Conservation (phyloP, 2,329 filamentous ascomycete genomes). For the Ilyonectria destructans region DNA sequence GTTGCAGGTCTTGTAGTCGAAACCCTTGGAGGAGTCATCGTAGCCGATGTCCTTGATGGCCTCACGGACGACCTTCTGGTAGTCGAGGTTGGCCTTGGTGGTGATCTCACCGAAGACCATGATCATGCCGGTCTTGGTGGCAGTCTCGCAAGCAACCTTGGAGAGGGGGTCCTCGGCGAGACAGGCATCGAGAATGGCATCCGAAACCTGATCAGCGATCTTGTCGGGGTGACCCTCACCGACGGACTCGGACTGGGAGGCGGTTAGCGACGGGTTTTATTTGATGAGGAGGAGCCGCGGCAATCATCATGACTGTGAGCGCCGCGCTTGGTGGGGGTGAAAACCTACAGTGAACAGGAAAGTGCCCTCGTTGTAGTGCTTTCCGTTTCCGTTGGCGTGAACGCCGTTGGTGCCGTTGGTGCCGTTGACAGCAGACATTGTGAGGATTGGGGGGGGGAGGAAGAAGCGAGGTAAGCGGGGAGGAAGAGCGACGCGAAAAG, state of each 20-base stretch:
- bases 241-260: conserved; percentile 83
- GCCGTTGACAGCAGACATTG: conserved; percentile 70
- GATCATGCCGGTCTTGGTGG: conserved; percentile 99
- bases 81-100: conserved; percentile 95
- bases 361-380: conserved; percentile 75
- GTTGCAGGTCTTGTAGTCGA: conserved; percentile 99
- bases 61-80: conserved; percentile 96
- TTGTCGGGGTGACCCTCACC: conserved; percentile 95
- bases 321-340: conserved; percentile 23
- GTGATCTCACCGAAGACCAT: conserved; percentile 99
- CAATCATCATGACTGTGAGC: conserved; percentile 27
- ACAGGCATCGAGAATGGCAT: conserved; percentile 99
- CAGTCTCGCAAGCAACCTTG: conserved; percentile 99
- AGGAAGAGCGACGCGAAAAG: conserved; percentile 41
- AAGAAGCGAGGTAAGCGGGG: conserved; percentile 40
- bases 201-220: conserved; percentile 98
- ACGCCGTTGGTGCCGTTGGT: conserved; percentile 60
- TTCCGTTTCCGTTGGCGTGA: conserved; percentile 56
- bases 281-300: conserved; percentile 27
- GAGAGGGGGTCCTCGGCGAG: conserved; percentile 94
- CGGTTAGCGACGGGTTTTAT: conserved; percentile 44
- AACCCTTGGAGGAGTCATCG: conserved; percentile 96
- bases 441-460: conserved; percentile 56
- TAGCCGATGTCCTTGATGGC: conserved; percentile 99
- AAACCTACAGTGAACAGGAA: conserved; percentile 85